Percentiles rank a stretch among this genome's conserved stretches.
Evolutionary conservation across 768 basidiomycete genomes (phyloP).

Genomic region (Kwoniella sp.): DNA sequence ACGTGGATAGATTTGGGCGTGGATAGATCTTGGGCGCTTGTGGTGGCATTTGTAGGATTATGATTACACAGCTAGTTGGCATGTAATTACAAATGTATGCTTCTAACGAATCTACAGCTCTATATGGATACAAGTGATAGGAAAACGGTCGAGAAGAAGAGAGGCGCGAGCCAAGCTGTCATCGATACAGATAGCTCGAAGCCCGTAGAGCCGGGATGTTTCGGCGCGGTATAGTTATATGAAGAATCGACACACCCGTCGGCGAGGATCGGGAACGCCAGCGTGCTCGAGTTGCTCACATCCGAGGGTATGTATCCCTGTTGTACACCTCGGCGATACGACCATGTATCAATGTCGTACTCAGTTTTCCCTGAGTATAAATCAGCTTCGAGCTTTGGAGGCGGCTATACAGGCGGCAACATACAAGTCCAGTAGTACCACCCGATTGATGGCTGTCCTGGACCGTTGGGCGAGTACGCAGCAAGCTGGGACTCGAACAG

Average conservation of each 20-base stretch:
- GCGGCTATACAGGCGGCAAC: constrained; percentile 1
- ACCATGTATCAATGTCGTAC: constrained; percentile 48
- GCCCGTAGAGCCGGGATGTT: constrained; percentile 13
- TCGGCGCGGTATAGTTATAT: constrained; percentile 43
- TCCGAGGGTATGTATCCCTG: constrained; percentile 46
- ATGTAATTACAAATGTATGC: no score
- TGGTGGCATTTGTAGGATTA: no score
- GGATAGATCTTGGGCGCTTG: no score
- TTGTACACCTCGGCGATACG: constrained; percentile 31
- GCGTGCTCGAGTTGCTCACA: constrained; percentile 37
- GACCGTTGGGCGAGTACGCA: constrained; percentile 35
- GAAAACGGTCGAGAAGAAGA: no score
- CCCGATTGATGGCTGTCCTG: constrained; percentile 32
- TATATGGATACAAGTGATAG: no score
- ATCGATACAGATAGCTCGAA: not conserved
- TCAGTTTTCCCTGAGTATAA: constrained; percentile 36
- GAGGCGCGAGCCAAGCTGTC: no score
- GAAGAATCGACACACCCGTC: constrained; percentile 44
- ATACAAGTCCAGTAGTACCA: constrained; percentile 50
- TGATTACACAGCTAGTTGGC: no score
- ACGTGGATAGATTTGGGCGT: no score
- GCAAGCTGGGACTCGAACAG: constrained; percentile 48
- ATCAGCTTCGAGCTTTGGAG: constrained; percentile 1
- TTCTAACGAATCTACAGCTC: no score
- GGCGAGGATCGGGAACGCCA: constrained; percentile 36